These are phyloP conservation scores for Porogramme epimiltina DNA, from an alignment of 1,284 basidiomycete species.

Conservation along the genomic window DNA sequence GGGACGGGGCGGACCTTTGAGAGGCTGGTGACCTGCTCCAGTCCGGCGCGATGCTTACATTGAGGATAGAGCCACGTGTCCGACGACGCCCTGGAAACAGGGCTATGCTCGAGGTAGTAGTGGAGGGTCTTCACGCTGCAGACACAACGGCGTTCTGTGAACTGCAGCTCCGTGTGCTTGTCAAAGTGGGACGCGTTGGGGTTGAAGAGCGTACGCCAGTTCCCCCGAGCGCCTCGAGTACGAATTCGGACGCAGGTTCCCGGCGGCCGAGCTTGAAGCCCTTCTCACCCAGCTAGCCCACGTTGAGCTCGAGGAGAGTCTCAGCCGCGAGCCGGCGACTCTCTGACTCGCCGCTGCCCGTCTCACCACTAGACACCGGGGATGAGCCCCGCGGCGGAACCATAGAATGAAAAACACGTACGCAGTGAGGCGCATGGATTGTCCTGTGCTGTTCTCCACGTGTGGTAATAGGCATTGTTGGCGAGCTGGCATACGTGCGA, in stretches of 20 bases:
- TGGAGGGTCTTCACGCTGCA: slow-evolving; percentile 94
- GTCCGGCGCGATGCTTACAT: no score
- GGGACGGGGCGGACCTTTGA: no score
- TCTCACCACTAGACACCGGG: slow-evolving; percentile 75
- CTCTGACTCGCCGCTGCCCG: slow-evolving; percentile 93
- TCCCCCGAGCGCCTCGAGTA: slow-evolving; percentile 93
- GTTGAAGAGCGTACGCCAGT: slow-evolving; percentile 88
- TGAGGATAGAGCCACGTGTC: no score
- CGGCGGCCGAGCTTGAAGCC: slow-evolving; percentile 85
- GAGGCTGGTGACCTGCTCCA: no score
- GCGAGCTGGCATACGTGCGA: slow-evolving; percentile 88
- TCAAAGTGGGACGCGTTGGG: slow-evolving; percentile 91
- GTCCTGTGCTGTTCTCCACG: slow-evolving; percentile 92
- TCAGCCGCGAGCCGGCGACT: slow-evolving; percentile 89
- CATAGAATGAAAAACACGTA: slow-evolving; percentile 37
- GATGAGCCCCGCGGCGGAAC: no score
- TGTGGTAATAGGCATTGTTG: slow-evolving; percentile 94
- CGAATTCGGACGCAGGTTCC: slow-evolving; percentile 92
- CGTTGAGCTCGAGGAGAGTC: slow-evolving; percentile 85
- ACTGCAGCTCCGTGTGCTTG: slow-evolving; percentile 94
- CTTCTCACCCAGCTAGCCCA: slow-evolving; percentile 91
- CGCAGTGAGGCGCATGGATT: slow-evolving; percentile 87
- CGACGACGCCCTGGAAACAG: slow-evolving; percentile 78
- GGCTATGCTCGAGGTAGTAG: slow-evolving; percentile 92
- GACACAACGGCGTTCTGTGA: slow-evolving; percentile 86